These are phyloP conservation scores for Cryptococcus hybrid DNA, from an alignment of 1,284 basidiomycete species.

Conservation along the genomic window DNA sequence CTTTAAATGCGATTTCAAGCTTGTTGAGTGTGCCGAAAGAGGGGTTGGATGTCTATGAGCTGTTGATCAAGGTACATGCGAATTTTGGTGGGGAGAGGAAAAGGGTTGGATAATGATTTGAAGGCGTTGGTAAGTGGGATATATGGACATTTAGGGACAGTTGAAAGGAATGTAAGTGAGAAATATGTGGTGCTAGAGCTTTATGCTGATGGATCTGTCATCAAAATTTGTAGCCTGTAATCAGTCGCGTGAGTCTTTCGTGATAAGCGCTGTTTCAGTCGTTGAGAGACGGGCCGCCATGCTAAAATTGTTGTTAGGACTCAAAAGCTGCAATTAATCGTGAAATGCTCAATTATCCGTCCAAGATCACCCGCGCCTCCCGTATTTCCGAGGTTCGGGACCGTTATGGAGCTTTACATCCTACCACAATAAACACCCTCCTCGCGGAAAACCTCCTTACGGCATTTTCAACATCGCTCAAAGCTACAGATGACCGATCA, in stretches of 20 bases:
- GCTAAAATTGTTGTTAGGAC: conserved; percentile 16
- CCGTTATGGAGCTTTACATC: conserved; percentile 17
- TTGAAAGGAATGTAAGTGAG: conserved; percentile 36
- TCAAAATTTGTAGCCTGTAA: conserved; percentile 23
- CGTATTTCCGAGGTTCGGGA: conserved; percentile 32
- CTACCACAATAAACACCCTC: conserved; percentile 28
- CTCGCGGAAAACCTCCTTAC: conserved; percentile 27
- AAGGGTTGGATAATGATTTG: conserved; percentile 26
- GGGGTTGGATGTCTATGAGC: conserved; percentile 31
- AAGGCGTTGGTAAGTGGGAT: conserved; percentile 35
- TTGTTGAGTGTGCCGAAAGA: conserved; percentile 31
- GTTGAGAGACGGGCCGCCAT: too few relatives aligned
- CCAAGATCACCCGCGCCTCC: conserved; percentile 19
- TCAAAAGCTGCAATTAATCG: conserved; percentile 38
- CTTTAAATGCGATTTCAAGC: conserved; percentile 31
- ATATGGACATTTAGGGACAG: conserved; percentile 38
- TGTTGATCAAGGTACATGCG: conserved; percentile 32
- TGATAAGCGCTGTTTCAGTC: not conserved
- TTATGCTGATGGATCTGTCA: not conserved
- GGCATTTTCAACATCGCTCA: conserved; percentile 11
- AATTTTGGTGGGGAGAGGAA: conserved; percentile 22
- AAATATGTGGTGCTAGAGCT: not conserved
- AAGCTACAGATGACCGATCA: conserved; percentile 24
- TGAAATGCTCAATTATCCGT: conserved; percentile 27
- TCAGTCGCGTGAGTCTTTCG: conserved; percentile 27